These are phyloP conservation scores for Aspergillus flavus DNA, from an alignment of 2,329 filamentous ascomycete species.

Conservation along the genomic window DNA sequence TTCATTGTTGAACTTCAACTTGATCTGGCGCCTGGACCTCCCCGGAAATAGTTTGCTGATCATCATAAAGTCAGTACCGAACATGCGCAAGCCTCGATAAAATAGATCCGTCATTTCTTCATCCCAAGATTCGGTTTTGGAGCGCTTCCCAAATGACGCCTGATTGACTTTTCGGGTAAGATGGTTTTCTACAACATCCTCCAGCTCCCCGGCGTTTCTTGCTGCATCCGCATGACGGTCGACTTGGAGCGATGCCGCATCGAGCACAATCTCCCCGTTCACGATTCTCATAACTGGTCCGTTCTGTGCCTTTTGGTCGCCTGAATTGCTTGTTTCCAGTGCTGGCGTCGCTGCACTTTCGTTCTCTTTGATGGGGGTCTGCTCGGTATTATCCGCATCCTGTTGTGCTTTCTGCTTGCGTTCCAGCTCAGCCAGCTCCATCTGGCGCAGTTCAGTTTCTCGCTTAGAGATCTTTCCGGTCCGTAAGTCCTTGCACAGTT, in stretches of 20 bases:
- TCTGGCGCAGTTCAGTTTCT: slow-evolving; percentile 59
- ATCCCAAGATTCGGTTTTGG: slow-evolving; percentile 59
- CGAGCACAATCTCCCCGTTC: slow-evolving; percentile 60
- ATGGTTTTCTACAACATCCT: slow-evolving; percentile 50
- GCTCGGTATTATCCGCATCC: slow-evolving; percentile 27
- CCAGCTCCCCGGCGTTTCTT: slow-evolving; percentile 49
- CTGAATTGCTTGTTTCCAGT: slow-evolving; percentile 21
- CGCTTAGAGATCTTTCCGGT: slow-evolving; percentile 59
- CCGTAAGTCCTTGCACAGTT: slow-evolving; percentile 57
- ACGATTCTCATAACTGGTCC: slow-evolving; percentile 56
- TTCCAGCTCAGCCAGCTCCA: slow-evolving; percentile 59
- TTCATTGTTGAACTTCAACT: slow-evolving; percentile 65
- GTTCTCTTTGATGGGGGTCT: slow-evolving; percentile 31
- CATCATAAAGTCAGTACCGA: slow-evolving; percentile 67
- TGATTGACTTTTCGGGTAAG: slow-evolving; percentile 51
- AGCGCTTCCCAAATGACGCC: slow-evolving; percentile 50
- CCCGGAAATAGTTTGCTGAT: slow-evolving; percentile 65
- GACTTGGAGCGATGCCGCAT: slow-evolving; percentile 55
- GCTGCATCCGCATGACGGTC: slow-evolving; percentile 58
- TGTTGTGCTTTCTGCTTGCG: slow-evolving; percentile 43
- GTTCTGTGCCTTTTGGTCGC: slow-evolving; percentile 31
- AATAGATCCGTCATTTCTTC: slow-evolving; percentile 62
- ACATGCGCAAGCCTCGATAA: slow-evolving; percentile 64
- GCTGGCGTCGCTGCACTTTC: slow-evolving; percentile 28
- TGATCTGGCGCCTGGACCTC: slow-evolving; percentile 62